These are phyloP conservation scores for Apiospora rasikravindrae DNA, from an alignment of 2,329 filamentous ascomycete genomes.

Conservation along the genomic window DNA sequence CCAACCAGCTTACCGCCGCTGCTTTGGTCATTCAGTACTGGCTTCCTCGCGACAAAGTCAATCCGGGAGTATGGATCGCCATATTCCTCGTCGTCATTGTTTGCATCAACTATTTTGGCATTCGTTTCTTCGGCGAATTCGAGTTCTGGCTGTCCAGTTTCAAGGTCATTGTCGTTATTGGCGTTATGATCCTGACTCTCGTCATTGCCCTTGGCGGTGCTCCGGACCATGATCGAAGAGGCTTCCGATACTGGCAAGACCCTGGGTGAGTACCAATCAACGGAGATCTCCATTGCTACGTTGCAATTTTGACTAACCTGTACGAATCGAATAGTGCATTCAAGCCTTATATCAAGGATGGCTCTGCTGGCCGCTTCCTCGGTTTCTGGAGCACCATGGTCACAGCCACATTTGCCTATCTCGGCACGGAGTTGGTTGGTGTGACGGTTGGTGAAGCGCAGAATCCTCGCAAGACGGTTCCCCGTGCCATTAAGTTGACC, in stretches of 20 bases:
- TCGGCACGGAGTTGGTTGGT: conserved; percentile 78
- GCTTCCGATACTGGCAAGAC: conserved; percentile 70
- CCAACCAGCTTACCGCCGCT: conserved; percentile 84
- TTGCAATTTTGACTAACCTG: not conserved
- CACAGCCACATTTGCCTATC: conserved; percentile 79
- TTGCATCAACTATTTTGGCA: conserved; percentile 71
- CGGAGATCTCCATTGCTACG: not conserved
- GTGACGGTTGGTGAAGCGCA: conserved; percentile 81
- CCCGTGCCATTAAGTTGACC: conserved; percentile 78
- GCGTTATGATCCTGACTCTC: conserved; percentile 68
- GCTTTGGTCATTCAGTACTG: conserved; percentile 81
- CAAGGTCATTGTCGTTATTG: conserved; percentile 71
- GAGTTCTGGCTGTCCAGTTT: conserved; percentile 68
- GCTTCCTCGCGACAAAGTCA: conserved; percentile 68
- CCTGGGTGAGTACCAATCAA: conserved; percentile 53
- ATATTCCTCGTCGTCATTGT: conserved; percentile 69
- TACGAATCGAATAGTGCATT: conserved; percentile 48
- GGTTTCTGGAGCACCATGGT: conserved; percentile 75
- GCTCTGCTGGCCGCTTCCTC: conserved; percentile 58
- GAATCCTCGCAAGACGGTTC: conserved; percentile 78
- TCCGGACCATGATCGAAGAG: conserved; percentile 64
- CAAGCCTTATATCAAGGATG: conserved; percentile 50
- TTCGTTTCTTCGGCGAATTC: conserved; percentile 71
- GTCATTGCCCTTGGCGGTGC: conserved; percentile 70
- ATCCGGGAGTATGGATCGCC: conserved; percentile 81